These are phyloP conservation scores for Talaromyces verruculosus DNA, from an alignment of 2,329 filamentous ascomycete genomes.

Conservation along the genomic window DNA sequence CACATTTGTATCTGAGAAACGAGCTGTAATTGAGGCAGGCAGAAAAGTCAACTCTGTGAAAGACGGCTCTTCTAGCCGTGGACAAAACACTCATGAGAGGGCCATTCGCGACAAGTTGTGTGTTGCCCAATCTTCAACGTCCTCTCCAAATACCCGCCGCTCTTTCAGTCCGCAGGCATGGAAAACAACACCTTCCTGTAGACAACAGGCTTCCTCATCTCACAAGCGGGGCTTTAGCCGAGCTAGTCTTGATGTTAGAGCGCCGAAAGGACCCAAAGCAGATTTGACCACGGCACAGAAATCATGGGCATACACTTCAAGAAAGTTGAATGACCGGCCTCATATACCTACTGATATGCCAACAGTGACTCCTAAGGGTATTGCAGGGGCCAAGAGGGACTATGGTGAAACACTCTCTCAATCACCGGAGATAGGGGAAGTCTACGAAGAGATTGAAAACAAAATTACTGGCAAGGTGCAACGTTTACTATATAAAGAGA, in stretches of 20 bases:
- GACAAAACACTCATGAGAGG: not conserved
- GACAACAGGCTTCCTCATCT: not conserved
- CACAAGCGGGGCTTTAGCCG: not conserved
- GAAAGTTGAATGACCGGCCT: not conserved
- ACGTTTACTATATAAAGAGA: slow-evolving; percentile 14
- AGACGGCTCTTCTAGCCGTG: not conserved
- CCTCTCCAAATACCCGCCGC: not conserved
- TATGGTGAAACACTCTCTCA: slow-evolving; percentile 10
- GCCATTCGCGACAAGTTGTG: not conserved
- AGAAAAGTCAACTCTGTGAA: not conserved
- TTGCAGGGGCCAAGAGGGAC: slow-evolving; percentile 1
- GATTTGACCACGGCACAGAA: not conserved
- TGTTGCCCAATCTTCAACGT: not conserved
- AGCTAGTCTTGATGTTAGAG: not conserved
- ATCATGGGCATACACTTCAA: not conserved
- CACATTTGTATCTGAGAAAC: not conserved
- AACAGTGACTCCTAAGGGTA: not conserved
- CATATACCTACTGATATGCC: not conserved
- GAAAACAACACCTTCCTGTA: not conserved
- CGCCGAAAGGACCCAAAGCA: not conserved
- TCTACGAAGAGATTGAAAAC: slow-evolving; percentile 19
- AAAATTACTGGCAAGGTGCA: slow-evolving; percentile 18
- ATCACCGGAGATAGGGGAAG: slow-evolving; percentile 16
- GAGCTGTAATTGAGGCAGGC: not conserved
- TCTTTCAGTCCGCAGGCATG: slow-evolving; percentile 16